Conservation (phyloP, 129 eudicot genomes). For the Apium graveolens region DNA sequence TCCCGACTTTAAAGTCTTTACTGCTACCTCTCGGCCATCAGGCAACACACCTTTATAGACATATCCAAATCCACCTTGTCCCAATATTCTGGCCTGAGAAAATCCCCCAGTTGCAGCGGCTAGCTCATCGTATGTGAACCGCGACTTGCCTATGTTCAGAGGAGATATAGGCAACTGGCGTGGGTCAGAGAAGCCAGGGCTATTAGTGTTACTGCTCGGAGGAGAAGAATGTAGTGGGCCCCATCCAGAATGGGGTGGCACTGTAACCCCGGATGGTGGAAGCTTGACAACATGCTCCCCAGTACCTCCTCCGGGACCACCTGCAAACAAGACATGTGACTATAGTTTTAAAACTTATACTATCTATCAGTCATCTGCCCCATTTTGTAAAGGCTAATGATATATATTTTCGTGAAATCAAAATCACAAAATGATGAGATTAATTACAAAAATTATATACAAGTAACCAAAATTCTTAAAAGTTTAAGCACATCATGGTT, state of each 20-base stretch:
- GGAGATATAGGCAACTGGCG: conserved; percentile 10
- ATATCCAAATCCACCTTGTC: conserved; percentile 56
- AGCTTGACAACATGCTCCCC: conserved; percentile 28
- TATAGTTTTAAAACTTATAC: too few relatives aligned
- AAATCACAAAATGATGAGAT: not conserved
- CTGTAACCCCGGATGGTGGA: conserved; percentile 26
- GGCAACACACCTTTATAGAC: conserved; percentile 46
- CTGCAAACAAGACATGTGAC: not conserved
- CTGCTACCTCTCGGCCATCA: conserved; percentile 40
- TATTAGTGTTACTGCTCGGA: not conserved
- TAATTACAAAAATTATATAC: not conserved
- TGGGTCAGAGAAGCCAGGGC: conserved; percentile 12
- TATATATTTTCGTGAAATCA: not conserved
- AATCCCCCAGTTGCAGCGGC: conserved; percentile 44
- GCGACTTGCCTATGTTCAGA: conserved; percentile 29
- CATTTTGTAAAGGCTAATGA: not conserved
- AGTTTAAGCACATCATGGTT: not conserved
- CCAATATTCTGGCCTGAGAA: conserved; percentile 33
- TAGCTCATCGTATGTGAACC: conserved; percentile 39
- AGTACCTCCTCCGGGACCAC: conserved; percentile 1
- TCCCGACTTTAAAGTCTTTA: conserved; percentile 46
- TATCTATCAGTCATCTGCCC: not conserved
- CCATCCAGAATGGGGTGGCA: conserved; percentile 17
- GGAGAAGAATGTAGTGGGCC: conserved; percentile 3
- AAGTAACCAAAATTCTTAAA: too few relatives aligned